Evolutionary conservation across 75 land plant genomes (phyloP), one percentile per base, ranked within the genome.

Genomic region (Picea sitchensis): DNA sequence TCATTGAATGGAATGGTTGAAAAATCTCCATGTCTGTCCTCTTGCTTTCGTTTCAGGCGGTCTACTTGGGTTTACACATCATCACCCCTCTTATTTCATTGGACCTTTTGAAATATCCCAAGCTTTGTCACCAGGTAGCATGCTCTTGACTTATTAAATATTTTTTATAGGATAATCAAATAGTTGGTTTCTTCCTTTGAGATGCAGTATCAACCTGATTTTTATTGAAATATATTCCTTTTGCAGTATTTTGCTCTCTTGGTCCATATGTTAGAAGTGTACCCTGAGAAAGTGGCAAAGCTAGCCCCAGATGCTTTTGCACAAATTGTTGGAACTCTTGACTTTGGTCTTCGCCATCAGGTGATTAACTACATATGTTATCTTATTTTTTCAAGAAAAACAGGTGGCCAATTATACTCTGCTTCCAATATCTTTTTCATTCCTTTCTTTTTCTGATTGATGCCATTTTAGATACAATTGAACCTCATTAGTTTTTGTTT

Each of bases 61-160:
- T 97, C 26, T 97, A 83, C 76, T 75, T 91, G 76, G 99, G 99
- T 61, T 86, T 97, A 60, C 98, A 95, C 77, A 95, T 97, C 58
- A 83, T 97, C 60, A 95, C 87, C 0, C 99, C 99, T 47, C 84
- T 95, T 59, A 95, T 97, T 79, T 91, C 98, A 15, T 76, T 90
- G 80, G 99, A 97, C 11, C 87, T 95, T 80, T 88, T 97, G 83
- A 95, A 95, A 79, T 97, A 95, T 75, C 98, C 99, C 31, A 97
- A 97, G 59, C 92, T 97, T 17, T 90, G 96, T 85, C 86, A 84
- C 51, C 91, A 93, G 88, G 99, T 95, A 88, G 73, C 87, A 23
- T 73, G 36, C 73, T 57, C 76, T 78, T 15, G 11, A 7, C 38
- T 18, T 44, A 32, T 59, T 3, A 75, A 38, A 17, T 76, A 47